Percentiles rank a stretch among this genome's conserved stretches.
These are phyloP conservation scores for Colletotrichum tropicicola DNA, from an alignment of 2,329 filamentous ascomycete species.

Conservation along the genomic window DNA sequence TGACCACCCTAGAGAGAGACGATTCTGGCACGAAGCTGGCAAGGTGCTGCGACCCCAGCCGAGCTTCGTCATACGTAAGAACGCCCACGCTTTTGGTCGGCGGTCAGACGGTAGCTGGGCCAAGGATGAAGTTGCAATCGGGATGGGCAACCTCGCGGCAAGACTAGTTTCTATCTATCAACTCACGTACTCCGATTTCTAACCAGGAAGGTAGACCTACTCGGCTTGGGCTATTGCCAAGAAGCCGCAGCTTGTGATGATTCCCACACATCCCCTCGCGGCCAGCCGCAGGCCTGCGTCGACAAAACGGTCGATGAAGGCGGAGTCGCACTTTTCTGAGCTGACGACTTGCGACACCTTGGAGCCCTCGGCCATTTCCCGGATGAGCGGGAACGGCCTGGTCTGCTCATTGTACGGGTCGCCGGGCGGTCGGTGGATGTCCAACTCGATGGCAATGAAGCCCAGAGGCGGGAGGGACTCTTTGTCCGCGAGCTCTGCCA, in stretches of 20 bases:
- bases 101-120: conserved; percentile 47
- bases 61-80: too few relatives aligned
- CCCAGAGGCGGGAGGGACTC: conserved; percentile 37
- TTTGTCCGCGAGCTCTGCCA: not conserved
- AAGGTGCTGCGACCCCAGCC: too few relatives aligned
- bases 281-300: conserved; percentile 42
- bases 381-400: conserved; percentile 48
- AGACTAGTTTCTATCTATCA: conserved; percentile 36
- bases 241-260: conserved; percentile 50
- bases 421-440: conserved; percentile 44
- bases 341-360: conserved; percentile 40
- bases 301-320: conserved; percentile 45
- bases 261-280: conserved; percentile 43
- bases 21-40: too few relatives aligned
- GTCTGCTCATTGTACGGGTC: conserved; percentile 45
- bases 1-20: too few relatives aligned
- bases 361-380: conserved; percentile 41
- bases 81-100: too few relatives aligned
- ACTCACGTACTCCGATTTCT: not conserved
- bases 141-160: conserved; percentile 42
- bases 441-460: conserved; percentile 45
- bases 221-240: conserved; percentile 44
- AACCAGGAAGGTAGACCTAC: conserved; percentile 30
- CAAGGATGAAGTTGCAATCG: conserved; percentile 45
- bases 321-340: conserved; percentile 38